phyloP scores from a whole-genome alignment of 2,329 filamentous ascomycete species.

The Macroventuria anomochaeta region DNA sequence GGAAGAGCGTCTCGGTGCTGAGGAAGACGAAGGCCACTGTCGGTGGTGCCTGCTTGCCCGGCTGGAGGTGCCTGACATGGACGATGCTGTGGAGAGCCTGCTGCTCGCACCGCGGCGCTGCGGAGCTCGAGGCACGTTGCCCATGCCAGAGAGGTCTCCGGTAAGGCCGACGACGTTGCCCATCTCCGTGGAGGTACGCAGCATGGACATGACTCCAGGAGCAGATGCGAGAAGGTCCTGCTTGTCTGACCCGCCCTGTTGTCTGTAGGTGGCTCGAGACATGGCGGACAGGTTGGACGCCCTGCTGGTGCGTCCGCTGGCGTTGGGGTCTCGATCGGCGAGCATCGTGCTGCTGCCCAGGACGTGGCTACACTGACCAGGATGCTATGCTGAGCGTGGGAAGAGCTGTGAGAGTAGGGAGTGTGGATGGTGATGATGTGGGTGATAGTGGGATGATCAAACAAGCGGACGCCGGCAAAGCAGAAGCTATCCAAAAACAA shows the following conservation, averaged over 20 bases:
- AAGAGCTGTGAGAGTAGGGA: conserved; percentile 12
- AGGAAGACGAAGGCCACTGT: conserved; percentile 50
- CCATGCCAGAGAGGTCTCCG: conserved; percentile 47
- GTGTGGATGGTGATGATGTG: conserved; percentile 22
- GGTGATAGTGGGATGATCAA: conserved; percentile 26
- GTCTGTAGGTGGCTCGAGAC: conserved; percentile 44
- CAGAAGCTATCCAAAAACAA: conserved; percentile 30
- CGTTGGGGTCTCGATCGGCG: conserved; percentile 52
- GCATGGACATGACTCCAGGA: conserved; percentile 57
- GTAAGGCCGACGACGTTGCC: conserved; percentile 53
- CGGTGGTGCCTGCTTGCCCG: conserved; percentile 44
- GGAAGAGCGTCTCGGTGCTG: conserved; percentile 48
- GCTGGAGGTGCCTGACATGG: conserved; percentile 52
- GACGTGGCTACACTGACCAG: background rate
- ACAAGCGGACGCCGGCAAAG: conserved; percentile 26
- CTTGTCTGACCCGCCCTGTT: conserved; percentile 31
- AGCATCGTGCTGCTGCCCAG: conserved; percentile 51
- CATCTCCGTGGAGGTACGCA: conserved; percentile 57
- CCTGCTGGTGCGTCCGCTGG: conserved; percentile 56
- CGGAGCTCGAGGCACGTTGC: conserved; percentile 45
- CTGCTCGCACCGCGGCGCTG: conserved; percentile 43
- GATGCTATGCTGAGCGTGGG: background rate
- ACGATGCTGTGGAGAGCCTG: conserved; percentile 50
- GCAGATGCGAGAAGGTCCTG: conserved; percentile 42
- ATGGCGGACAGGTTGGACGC: conserved; percentile 54